Base-by-base conservation (phyloP, 768 basidiomycete species). In the Mycena alexandri region DNA sequence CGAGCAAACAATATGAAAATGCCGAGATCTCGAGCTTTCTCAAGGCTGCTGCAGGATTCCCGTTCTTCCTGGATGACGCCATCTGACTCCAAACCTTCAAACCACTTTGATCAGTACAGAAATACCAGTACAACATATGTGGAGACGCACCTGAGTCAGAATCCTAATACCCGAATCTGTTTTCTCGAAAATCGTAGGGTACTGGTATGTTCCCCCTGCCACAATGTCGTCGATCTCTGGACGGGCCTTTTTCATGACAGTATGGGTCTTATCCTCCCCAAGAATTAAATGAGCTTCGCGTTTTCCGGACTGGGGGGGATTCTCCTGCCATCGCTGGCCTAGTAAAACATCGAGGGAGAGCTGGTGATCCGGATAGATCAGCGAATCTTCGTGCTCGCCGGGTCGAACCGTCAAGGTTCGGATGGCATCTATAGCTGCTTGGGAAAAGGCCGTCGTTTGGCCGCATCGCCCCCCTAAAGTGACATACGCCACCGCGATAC, bases 281-380 rank as follows among this genome's bases (percentile, higher is more conserved):
- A 61, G 0, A 34, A 61, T 48, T 1, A 61, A 10, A 5, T 11
- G 17, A 17, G 60, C 22, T 38, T 48, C 29, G 7, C 29, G 29
- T 19, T 17, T 3, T 19, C 9, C 29, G 16, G 42, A 29, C 14
- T 9, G 24, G 5, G 24, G 41, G 25, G 55, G 25, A 2, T 10
- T 2, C 5, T 25, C 42, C 25, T 8, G 25, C 42, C 42, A 44
- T 44, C 55, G 43, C 1, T 19, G 10, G 16, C 9, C 34, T 11
- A 13, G 19, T 5, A 19, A 17, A 52, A 34, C 50, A 7, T 42
- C 11, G 19, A 42, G 2, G 7, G 36, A 25, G 22, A 61, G 0
- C 41, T 61, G 25, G 19, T 61, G 60, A 52, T 61, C 60, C 2
- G 50, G 48, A 43, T 24, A 25, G 60, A 52, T 61, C 48, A 58